phyloP scores from a whole-genome alignment of 225 moss, liverwort and hornwort species.

The Climacium dendroides region DNA sequence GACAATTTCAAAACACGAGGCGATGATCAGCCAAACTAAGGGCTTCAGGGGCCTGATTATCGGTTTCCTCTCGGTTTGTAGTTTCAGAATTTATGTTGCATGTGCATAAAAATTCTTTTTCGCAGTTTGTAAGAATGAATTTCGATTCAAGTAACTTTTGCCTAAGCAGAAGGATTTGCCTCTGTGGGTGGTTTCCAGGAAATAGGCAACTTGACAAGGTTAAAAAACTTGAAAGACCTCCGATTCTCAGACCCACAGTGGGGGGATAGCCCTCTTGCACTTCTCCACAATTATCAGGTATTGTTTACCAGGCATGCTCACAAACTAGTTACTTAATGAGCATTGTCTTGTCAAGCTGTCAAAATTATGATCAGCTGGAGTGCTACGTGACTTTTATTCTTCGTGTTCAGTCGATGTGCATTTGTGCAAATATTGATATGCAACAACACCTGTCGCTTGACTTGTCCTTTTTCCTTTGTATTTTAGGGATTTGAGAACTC shows the following conservation, averaged over 20 bases:
- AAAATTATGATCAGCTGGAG: neutral
- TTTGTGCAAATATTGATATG: neutral
- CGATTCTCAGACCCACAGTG: constrained; percentile 93
- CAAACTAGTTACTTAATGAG: neutral
- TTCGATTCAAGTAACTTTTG: neutral
- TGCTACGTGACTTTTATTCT: neutral
- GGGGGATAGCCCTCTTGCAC: constrained; percentile 85
- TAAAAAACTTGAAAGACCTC: constrained; percentile 85
- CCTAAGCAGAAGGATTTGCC: neutral
- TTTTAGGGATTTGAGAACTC: neutral
- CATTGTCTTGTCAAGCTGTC: neutral
- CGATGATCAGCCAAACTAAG: neutral
- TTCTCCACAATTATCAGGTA: constrained; percentile 99
- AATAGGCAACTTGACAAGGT: constrained; percentile 79
- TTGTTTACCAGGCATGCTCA: neutral
- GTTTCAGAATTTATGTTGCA: neutral
- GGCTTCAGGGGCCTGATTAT: neutral
- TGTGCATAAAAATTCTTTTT: neutral
- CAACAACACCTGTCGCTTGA: neutral
- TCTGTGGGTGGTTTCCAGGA: constrained; percentile 49
- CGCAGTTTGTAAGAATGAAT: neutral
- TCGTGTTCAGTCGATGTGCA: neutral
- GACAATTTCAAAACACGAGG: neutral
- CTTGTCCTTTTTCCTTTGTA: neutral
- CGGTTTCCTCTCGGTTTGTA: neutral